phyloP scores from a whole-genome alignment of 2,329 filamentous ascomycete genomes.

The Chaetomium sp. region DNA sequence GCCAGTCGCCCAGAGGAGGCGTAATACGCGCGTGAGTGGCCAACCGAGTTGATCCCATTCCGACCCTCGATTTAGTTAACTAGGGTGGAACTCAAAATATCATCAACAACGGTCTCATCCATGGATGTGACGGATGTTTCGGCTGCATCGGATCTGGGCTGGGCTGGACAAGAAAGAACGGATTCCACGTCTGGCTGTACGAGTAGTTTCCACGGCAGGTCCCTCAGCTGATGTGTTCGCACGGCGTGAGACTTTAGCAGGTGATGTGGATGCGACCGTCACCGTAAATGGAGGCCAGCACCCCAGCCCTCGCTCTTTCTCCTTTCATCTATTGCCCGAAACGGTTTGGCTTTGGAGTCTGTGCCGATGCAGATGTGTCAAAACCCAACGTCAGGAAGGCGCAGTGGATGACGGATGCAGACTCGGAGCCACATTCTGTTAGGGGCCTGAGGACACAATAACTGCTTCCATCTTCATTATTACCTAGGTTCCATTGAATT shows the following conservation, averaged over 20 bases:
- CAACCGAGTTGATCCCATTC: conserved; percentile 22
- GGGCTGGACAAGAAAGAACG: conserved; percentile 5
- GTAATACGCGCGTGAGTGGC: conserved; percentile 12
- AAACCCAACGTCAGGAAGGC: conserved; percentile 15
- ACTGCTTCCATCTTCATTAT: neutral
- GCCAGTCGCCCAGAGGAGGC: conserved; percentile 1
- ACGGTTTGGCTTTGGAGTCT: conserved; percentile 14
- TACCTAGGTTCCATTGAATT: too few species aligned
- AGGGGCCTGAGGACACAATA: too few species aligned
- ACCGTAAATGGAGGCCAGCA: conserved; percentile 10
- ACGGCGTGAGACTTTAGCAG: conserved; percentile 21
- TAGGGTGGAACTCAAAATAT: conserved; percentile 7
- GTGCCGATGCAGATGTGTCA: conserved; percentile 8
- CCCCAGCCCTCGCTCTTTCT: conserved; percentile 4
- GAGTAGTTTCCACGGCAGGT: conserved; percentile 19
- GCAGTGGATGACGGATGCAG: conserved; percentile 20
- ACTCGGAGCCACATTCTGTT: conserved; percentile 2
- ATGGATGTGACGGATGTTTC: neutral
- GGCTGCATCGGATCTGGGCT: conserved; percentile 13
- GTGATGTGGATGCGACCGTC: conserved; percentile 23
- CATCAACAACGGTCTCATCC: neutral
- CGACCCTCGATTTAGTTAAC: neutral
- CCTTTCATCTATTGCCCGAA: conserved; percentile 15
- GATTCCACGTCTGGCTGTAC: too few species aligned
- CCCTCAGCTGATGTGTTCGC: conserved; percentile 18